These are phyloP conservation scores for Podospora pseudoanserina DNA, from an alignment of 495 filamentous ascomycete genomes.

Conservation along the genomic window DNA sequence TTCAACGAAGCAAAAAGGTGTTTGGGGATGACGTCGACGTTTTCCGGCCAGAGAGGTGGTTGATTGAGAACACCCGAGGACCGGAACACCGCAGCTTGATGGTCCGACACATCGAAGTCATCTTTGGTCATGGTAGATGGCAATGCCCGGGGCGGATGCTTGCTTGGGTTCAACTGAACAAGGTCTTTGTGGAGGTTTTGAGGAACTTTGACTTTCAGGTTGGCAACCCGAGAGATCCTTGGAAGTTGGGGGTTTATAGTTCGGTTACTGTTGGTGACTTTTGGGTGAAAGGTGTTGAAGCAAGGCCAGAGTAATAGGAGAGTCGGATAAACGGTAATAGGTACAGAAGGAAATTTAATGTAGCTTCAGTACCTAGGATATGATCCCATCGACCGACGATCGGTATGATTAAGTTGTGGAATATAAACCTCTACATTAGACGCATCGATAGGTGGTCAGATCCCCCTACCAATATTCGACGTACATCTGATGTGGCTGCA, in stretches of 20 bases:
- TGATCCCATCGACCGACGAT: no score
- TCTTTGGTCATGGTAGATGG: neutral
- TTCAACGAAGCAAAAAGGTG: neutral
- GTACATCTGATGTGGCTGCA: no score
- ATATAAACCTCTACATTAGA: no score
- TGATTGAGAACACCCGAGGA: no score
- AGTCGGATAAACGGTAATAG: no score
- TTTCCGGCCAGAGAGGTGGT: neutral
- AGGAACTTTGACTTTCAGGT: conserved; percentile 19
- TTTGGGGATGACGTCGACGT: neutral
- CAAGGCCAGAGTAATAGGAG: no score
- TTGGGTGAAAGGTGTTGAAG: neutral
- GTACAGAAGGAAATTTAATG: no score
- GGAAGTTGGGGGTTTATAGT: neutral
- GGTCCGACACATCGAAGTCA: neutral
- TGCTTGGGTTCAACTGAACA: neutral
- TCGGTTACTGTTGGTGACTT: neutral
- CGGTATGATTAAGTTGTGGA: no score
- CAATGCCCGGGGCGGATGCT: neutral
- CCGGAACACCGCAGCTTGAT: neutral
- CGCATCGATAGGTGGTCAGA: no score
- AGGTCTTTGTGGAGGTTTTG: conserved; percentile 4
- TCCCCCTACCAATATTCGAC: no score
- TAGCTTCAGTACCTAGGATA: no score
- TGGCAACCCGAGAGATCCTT: neutral